phyloP scores from a whole-genome alignment of 208 protist species.

The Kentomonas sorsogonicus region DNA sequence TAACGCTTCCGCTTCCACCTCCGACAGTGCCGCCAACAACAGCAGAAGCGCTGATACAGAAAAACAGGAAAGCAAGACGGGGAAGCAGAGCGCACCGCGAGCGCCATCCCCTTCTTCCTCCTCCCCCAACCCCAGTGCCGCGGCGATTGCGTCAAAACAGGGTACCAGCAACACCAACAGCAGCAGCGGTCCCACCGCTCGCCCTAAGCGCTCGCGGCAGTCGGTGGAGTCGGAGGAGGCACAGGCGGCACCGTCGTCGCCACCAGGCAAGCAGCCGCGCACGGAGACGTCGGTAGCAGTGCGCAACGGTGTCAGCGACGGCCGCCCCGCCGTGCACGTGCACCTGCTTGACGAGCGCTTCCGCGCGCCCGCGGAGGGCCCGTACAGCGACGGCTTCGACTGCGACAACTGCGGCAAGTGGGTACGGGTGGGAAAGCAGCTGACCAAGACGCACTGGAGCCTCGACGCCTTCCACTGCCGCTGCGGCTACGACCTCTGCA shows the following conservation, averaged over 20 bases:
- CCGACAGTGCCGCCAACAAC: neutral
- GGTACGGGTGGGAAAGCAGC: constrained; percentile 28
- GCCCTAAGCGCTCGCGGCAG: no score
- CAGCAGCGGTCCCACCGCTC: no score
- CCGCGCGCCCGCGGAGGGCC: constrained; percentile 28
- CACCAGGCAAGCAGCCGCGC: no score
- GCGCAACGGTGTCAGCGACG: no score
- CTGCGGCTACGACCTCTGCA: constrained; percentile 82
- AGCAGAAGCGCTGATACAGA: neutral
- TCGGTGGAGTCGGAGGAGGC: no score
- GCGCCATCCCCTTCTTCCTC: no score
- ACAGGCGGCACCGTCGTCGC: no score
- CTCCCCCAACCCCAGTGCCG: no score
- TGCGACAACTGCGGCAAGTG: constrained; percentile 85
- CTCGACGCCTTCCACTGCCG: constrained; percentile 81
- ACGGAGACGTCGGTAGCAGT: no score
- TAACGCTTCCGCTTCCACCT: neutral
- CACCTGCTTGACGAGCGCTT: constrained; percentile 36
- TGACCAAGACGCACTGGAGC: no score
- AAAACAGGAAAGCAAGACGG: neutral
- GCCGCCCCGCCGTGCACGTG: constrained; percentile 75
- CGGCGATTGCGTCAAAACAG: no score
- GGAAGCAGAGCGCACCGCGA: neutral
- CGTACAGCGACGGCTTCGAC: constrained; percentile 77
- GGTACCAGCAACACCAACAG: no score